Evolutionary conservation across 345 rosid genomes (phyloP).

Genomic region (Salix brachista): DNA sequence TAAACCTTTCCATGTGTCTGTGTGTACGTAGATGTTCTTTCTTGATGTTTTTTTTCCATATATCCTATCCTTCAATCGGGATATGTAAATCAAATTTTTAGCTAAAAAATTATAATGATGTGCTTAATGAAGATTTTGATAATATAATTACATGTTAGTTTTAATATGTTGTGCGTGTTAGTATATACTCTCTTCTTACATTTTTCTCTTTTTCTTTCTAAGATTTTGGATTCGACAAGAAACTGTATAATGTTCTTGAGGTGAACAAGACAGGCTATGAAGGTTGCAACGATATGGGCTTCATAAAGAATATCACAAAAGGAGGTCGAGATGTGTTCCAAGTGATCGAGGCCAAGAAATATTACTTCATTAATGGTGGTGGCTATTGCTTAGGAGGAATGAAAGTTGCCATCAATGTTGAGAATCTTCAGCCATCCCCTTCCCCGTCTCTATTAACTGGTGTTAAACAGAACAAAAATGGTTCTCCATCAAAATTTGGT

Average conservation of each 20-base stretch:
- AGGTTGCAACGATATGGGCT: conserved; percentile 32
- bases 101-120: too few species aligned
- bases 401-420: conserved; percentile 37
- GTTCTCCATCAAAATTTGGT: not conserved
- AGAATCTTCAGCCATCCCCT: not conserved
- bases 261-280: conserved; percentile 57
- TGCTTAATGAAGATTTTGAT: too few species aligned
- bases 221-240: conserved; percentile 19
- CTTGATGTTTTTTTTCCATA: too few species aligned
- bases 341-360: conserved; percentile 35
- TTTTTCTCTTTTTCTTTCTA: too few species aligned
- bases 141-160: too few species aligned
- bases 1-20: too few species aligned
- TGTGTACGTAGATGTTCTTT: too few species aligned
- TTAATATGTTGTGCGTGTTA: too few species aligned
- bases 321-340: conserved; percentile 61
- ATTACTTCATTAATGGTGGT: conserved; percentile 49
- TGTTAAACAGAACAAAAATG: not conserved
- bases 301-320: conserved; percentile 41
- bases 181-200: too few species aligned
- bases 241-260: conserved; percentile 36
- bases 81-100: too few species aligned
- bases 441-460: conserved; percentile 5
- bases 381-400: conserved; percentile 50
- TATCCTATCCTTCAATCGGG: too few species aligned